phyloP scores from a whole-genome alignment of 2,329 filamentous ascomycete genomes.

The Coleophoma eucalyptorum region DNA sequence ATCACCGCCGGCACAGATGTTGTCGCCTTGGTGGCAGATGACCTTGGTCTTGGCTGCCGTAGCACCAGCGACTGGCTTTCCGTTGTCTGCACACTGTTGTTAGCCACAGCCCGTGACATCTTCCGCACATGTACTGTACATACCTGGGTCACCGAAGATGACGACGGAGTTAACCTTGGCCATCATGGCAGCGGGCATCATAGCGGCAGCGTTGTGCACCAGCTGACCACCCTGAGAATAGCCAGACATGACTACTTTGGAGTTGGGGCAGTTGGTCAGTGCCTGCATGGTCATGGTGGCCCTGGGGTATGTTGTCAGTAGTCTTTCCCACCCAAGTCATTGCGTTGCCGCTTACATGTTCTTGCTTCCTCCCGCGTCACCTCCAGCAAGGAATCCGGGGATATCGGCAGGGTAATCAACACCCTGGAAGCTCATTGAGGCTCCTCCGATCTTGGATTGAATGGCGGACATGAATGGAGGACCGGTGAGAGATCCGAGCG shows the following conservation, averaged over 20 bases:
- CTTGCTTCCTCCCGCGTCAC: slow-evolving; percentile 37
- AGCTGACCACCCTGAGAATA: slow-evolving; percentile 20
- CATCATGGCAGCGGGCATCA: slow-evolving; percentile 7
- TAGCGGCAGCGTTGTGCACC: slow-evolving; percentile 19
- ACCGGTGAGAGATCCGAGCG: slow-evolving; percentile 45
- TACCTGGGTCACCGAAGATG: slow-evolving; percentile 21
- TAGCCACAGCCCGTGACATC: neutral
- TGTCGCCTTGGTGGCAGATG: slow-evolving; percentile 19
- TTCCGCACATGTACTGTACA: neutral
- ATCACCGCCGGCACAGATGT: slow-evolving; percentile 14
- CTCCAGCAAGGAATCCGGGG: slow-evolving; percentile 40
- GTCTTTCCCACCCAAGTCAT: too few relatives aligned
- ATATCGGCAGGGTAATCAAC: slow-evolving; percentile 47
- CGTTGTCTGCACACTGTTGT: slow-evolving; percentile 6
- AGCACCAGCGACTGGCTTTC: slow-evolving; percentile 13
- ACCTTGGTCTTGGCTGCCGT: slow-evolving; percentile 14
- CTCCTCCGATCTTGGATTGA: slow-evolving; percentile 33
- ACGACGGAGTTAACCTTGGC: slow-evolving; percentile 16
- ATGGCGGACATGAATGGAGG: slow-evolving; percentile 47
- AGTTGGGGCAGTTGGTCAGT: slow-evolving; percentile 13
- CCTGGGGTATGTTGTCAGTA: neutral
- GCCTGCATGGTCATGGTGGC: slow-evolving; percentile 9
- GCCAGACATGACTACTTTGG: slow-evolving; percentile 20
- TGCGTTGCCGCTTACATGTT: slow-evolving; percentile 27
- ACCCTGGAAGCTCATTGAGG: slow-evolving; percentile 46